Evolutionary conservation across 2,329 filamentous ascomycete genomes (phyloP).

Genomic region (Alternaria sp.): DNA sequence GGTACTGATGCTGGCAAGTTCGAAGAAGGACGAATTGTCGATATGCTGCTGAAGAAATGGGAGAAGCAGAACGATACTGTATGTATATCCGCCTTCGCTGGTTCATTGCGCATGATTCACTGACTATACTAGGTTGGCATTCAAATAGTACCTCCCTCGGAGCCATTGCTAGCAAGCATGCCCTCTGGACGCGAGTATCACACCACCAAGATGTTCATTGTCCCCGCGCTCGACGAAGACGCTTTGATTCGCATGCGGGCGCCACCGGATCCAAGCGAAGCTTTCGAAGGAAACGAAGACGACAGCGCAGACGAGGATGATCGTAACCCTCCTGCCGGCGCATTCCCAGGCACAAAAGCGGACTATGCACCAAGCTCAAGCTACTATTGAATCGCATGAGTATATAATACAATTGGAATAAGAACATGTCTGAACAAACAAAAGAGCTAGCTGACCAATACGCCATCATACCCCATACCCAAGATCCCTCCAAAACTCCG

Average conservation of each 20-base stretch:
- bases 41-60: constrained; percentile 90
- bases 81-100: constrained; percentile 41
- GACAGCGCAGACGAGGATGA: constrained; percentile 47
- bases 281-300: constrained; percentile 45
- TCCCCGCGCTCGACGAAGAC: constrained; percentile 69
- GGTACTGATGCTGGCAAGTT: constrained; percentile 82
- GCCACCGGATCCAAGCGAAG: constrained; percentile 59
- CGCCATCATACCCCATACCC: not conserved
- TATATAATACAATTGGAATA: not conserved
- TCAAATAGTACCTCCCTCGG: constrained; percentile 74
- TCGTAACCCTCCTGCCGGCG: constrained; percentile 36
- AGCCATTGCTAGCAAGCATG: constrained; percentile 76
- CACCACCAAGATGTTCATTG: constrained; percentile 69
- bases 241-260: constrained; percentile 66
- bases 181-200: constrained; percentile 90
- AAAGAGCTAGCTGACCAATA: not conserved
- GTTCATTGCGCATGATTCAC: constrained; percentile 4
- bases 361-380: constrained; percentile 38
- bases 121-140: constrained; percentile 70
- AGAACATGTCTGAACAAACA: not conserved
- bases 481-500: constrained; percentile 23
- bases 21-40: constrained; percentile 84
- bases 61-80: constrained; percentile 91
- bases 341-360: constrained; percentile 45
- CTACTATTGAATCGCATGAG: constrained; percentile 37